Conservation (phyloP, 2,329 filamentous ascomycete genomes). For the Neocucurbitaria cava region DNA sequence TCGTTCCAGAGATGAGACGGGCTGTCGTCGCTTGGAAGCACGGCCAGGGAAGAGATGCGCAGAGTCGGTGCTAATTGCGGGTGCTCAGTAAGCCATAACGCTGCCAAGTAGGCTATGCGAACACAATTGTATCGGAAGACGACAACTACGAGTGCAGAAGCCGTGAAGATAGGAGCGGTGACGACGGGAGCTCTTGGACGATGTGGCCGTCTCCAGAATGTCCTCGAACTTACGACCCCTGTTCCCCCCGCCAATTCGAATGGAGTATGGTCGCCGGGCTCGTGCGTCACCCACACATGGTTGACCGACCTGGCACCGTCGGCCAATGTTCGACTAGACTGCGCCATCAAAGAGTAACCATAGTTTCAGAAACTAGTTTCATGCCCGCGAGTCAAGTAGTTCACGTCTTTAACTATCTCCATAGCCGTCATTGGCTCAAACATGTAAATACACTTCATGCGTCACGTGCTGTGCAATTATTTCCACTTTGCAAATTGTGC, state of each 20-base stretch:
- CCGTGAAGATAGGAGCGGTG: conserved; percentile 1
- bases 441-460: too few relatives aligned
- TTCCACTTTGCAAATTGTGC: neutral
- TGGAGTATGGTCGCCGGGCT: conserved; percentile 3
- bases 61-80: conserved; percentile 4
- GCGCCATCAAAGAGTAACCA: neutral
- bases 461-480: neutral
- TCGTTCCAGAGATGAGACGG: conserved; percentile 12
- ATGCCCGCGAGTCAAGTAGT: too few relatives aligned
- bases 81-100: conserved; percentile 11
- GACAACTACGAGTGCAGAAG: conserved; percentile 8
- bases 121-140: conserved; percentile 14
- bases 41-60: conserved; percentile 8
- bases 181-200: conserved; percentile 7
- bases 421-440: too few relatives aligned
- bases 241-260: conserved; percentile 12
- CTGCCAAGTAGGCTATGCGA: neutral
- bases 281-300: conserved; percentile 3
- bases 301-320: neutral
- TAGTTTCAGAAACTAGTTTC: too few relatives aligned
- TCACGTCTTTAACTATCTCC: too few relatives aligned
- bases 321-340: neutral
- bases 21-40: conserved; percentile 13
- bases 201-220: conserved; percentile 24
- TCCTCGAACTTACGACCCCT: conserved; percentile 25